Evolutionary conservation across 2,329 filamentous ascomycete genomes (phyloP).

Genomic region (Clathrospora elynae): DNA sequence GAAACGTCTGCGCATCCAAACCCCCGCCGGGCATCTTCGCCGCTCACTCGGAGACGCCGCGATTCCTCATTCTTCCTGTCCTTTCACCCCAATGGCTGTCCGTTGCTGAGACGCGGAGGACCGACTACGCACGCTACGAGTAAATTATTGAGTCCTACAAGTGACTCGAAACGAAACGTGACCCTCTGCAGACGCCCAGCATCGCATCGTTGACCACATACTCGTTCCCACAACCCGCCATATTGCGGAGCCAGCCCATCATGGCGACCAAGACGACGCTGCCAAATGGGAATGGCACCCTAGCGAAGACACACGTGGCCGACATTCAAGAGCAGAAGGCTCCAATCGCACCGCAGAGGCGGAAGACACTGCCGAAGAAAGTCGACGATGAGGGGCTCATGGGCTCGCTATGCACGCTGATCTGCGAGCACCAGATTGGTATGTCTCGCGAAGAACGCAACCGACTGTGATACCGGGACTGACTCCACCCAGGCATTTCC

Average conservation of each 20-base stretch:
- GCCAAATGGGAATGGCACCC: conserved; percentile 17
- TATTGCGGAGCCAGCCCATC: conserved; percentile 9
- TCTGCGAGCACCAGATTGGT: conserved; percentile 82
- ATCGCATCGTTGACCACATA: conserved; percentile 5
- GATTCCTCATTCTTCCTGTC: conserved; percentile 20
- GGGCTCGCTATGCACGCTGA: conserved; percentile 68
- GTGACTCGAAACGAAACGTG: neutral
- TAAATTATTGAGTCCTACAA: conserved; percentile 1
- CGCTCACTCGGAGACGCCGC: conserved; percentile 4
- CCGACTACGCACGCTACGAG: conserved; percentile 21
- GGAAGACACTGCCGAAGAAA: conserved; percentile 50
- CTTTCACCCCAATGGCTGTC: conserved; percentile 29
- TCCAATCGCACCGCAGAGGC: conserved; percentile 21
- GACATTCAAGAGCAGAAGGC: conserved; percentile 19
- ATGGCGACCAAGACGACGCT: conserved; percentile 25
- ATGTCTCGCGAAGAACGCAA: conserved; percentile 45
- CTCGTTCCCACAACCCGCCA: neutral
- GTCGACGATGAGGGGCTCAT: conserved; percentile 66
- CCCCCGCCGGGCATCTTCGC: conserved; percentile 23
- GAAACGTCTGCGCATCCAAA: conserved; percentile 26
- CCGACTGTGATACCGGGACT: neutral
- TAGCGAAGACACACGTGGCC: conserved; percentile 14
- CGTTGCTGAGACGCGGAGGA: conserved; percentile 22
- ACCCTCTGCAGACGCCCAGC: conserved; percentile 1
- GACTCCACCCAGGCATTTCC: conserved; percentile 67